These are phyloP conservation scores for Hypericum perforatum DNA, from an alignment of 345 rosid species.

Conservation along the genomic window DNA sequence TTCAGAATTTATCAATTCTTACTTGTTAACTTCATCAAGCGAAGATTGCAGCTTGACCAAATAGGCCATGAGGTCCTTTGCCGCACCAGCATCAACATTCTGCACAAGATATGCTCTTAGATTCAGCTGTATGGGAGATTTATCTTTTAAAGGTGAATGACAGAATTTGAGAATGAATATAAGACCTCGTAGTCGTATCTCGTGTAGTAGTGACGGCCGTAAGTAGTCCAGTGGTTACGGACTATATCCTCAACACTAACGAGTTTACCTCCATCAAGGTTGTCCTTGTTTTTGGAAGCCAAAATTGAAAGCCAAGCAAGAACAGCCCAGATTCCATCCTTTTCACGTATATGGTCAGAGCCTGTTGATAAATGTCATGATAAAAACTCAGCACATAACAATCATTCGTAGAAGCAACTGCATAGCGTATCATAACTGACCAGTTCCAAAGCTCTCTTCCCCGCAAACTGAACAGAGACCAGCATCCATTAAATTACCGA, in stretches of 20 bases:
- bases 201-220: slow-evolving; percentile 95
- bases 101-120: slow-evolving; percentile 18
- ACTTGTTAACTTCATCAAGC: slow-evolving; percentile 71
- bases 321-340: slow-evolving; percentile 99
- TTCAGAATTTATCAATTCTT: slow-evolving; percentile 22
- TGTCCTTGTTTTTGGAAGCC: slow-evolving; percentile 78
- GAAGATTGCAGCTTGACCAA: slow-evolving; percentile 77
- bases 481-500: slow-evolving; percentile 99
- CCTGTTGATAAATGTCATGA: slow-evolving; percentile 35
- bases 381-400: slow-evolving; percentile 7
- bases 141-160: background rate
- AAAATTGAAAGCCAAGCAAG: slow-evolving; percentile 95
- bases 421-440: slow-evolving; percentile 29
- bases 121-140: slow-evolving; percentile 15
- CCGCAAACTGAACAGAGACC: slow-evolving; percentile 95
- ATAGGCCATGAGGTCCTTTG: slow-evolving; percentile 81
- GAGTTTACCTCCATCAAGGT: slow-evolving; percentile 50
- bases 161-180: background rate
- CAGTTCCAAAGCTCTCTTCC: slow-evolving; percentile 99
- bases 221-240: slow-evolving; percentile 75
- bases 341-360: slow-evolving; percentile 96
- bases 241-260: slow-evolving; percentile 93
- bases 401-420: background rate
- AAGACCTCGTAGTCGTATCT: slow-evolving; percentile 96
- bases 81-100: slow-evolving; percentile 94